Evolutionary conservation across 1,139 yeast genomes (phyloP).

Genomic region (Blastobotrys serpentis): DNA sequence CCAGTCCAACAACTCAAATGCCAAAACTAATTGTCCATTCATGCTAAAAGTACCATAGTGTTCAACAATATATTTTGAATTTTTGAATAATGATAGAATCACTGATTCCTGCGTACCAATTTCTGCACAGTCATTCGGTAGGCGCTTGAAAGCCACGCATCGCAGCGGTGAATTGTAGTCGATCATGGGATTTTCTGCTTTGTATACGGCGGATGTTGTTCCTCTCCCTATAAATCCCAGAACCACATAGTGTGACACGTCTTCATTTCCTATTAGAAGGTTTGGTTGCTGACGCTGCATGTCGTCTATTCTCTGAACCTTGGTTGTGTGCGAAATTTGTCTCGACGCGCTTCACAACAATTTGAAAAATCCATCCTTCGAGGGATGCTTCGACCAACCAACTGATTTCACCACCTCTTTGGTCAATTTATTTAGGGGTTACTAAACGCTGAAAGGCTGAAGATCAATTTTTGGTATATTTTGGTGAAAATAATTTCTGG

Average conservation of each 20-base stretch:
- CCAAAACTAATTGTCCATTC: slow-evolving; percentile 22
- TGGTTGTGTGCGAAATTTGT: not conserved
- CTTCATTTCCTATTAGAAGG: slow-evolving; percentile 10
- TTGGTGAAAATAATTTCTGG: too few relatives aligned
- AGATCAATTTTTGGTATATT: too few relatives aligned
- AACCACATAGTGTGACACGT: slow-evolving; percentile 16
- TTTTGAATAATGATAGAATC: slow-evolving; percentile 16
- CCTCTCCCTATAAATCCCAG: slow-evolving; percentile 23
- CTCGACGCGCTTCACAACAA: not conserved
- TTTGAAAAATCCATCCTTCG: not conserved
- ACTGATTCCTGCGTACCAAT: slow-evolving; percentile 24
- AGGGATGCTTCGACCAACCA: too few relatives aligned
- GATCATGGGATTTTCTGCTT: slow-evolving; percentile 22
- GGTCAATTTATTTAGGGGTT: too few relatives aligned
- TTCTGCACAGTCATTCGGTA: slow-evolving; percentile 18
- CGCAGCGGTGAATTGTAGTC: slow-evolving; percentile 19
- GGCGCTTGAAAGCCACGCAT: slow-evolving; percentile 26
- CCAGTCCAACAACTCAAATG: slow-evolving; percentile 24
- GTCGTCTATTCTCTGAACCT: not conserved
- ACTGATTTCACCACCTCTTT: too few relatives aligned
- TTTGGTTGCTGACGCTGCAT: not conserved
- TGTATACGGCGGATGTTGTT: slow-evolving; percentile 21
- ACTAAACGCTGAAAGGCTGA: too few relatives aligned
- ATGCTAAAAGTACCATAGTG: slow-evolving; percentile 21
- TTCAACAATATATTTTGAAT: slow-evolving; percentile 17